These are phyloP conservation scores for Bodo saltans DNA, from an alignment of 78 protist genomes.

Conservation along the genomic window DNA sequence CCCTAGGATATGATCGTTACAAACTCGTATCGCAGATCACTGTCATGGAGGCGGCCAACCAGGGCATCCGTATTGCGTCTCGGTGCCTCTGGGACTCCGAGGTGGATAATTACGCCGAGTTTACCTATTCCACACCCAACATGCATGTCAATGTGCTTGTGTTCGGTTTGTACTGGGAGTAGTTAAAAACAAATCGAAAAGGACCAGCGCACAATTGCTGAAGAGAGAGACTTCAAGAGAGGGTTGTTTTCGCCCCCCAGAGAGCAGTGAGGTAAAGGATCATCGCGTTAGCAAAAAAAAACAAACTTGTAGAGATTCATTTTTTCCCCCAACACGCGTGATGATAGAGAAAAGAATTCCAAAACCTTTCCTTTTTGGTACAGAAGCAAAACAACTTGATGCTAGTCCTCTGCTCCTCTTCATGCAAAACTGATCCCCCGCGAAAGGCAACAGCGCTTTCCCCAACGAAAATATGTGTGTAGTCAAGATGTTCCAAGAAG, in stretches of 20 bases:
- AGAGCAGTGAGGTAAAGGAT: background rate
- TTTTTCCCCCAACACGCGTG: background rate
- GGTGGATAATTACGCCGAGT: constrained; percentile 18
- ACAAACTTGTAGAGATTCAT: background rate
- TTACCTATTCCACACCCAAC: background rate
- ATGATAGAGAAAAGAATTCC: background rate
- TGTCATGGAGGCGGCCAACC: constrained; percentile 21
- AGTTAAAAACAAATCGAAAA: background rate
- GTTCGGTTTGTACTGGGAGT: constrained; percentile 30
- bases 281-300: background rate
- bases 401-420: too few species aligned
- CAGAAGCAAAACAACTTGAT: too few species aligned
- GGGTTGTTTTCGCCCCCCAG: too few species aligned
- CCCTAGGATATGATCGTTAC: constrained; percentile 10
- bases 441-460: background rate
- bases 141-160: background rate
- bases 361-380: background rate
- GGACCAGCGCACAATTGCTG: too few species aligned
- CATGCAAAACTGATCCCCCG: background rate
- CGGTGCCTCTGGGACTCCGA: constrained; percentile 41
- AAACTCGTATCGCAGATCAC: constrained; percentile 18
- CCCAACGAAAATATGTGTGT: background rate
- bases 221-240: too few species aligned
- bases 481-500: too few species aligned
- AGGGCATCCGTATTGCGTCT: constrained; percentile 39